Evolutionary conservation across 78 protist species (phyloP).

Genomic region (Tieghemostelium lacteum): DNA sequence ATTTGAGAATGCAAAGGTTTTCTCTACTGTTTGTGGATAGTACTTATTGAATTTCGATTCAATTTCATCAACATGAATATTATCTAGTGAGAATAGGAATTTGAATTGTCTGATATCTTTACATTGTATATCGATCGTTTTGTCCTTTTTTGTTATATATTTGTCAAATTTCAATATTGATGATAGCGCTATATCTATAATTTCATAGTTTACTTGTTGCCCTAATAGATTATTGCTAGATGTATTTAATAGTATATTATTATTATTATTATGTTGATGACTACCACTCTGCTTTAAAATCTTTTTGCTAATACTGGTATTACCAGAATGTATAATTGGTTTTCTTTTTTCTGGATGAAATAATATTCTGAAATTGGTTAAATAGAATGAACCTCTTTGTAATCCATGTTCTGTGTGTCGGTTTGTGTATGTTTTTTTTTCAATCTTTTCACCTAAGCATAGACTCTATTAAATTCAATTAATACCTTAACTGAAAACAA

Average conservation of each 20-base stretch:
- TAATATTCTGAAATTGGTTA: constrained; percentile 52
- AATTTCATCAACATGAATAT: constrained; percentile 6
- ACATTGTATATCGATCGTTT: constrained; percentile 39
- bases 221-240: neutral
- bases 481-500: too few relatives aligned
- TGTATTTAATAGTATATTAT: too few relatives aligned
- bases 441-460: constrained; percentile 40
- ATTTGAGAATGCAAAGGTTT: constrained; percentile 54
- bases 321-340: neutral
- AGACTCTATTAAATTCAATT: neutral
- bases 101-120: constrained; percentile 51
- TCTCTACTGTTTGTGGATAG: constrained; percentile 32
- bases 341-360: constrained; percentile 24
- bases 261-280: neutral
- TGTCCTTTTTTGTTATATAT: constrained; percentile 21
- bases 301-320: neutral
- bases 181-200: constrained; percentile 27
- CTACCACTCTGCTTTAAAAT: neutral
- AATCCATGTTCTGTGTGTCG: constrained; percentile 28
- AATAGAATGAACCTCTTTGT: constrained; percentile 44
- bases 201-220: neutral
- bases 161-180: constrained; percentile 42
- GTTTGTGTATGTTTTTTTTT: constrained; percentile 38
- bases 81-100: constrained; percentile 21
- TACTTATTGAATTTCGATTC: constrained; percentile 20